Conservation (phyloP, 2,329 filamentous ascomycete genomes). For the Verticillium albo-atrum region DNA sequence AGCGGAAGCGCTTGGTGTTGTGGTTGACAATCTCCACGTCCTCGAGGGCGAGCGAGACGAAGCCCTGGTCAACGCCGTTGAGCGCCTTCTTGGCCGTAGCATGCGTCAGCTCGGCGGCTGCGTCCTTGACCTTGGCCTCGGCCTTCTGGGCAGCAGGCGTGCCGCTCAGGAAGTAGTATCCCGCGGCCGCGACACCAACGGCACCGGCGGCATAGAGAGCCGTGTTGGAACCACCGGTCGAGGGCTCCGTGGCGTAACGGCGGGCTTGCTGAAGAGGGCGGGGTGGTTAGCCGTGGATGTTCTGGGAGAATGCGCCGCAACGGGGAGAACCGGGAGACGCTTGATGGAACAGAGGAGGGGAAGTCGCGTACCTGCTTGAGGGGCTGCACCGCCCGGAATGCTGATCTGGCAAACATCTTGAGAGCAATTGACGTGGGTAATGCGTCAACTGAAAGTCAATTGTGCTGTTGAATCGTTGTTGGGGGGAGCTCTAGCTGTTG, state of each 20-base stretch:
- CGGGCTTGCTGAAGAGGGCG: constrained; percentile 41
- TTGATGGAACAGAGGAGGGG: neutral
- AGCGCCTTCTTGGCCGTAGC: constrained; percentile 49
- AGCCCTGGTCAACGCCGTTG: constrained; percentile 85
- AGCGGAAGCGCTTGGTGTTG: constrained; percentile 92
- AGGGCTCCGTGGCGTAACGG: constrained; percentile 64
- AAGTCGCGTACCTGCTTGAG: constrained; percentile 55
- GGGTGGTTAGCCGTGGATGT: constrained; percentile 17
- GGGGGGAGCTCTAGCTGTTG: neutral
- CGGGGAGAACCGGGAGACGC: neutral
- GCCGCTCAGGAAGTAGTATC: constrained; percentile 52
- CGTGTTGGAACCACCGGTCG: constrained; percentile 53
- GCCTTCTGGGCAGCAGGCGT: constrained; percentile 51
- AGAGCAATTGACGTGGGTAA: constrained; percentile 4
- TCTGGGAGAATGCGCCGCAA: constrained; percentile 11
- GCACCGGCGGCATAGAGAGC: constrained; percentile 58
- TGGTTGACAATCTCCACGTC: constrained; percentile 78
- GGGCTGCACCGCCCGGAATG: constrained; percentile 60
- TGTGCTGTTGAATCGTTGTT: neutral
- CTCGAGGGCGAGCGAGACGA: constrained; percentile 74
- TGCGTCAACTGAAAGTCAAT: neutral
- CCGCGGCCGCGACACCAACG: constrained; percentile 52
- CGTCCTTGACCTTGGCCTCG: constrained; percentile 48
- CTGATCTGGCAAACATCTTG: constrained; percentile 65
- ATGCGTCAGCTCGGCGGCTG: constrained; percentile 24